Evolutionary conservation across 1,284 basidiomycete species (phyloP), one percentile per base, ranked within the genome.

Genomic region (Schizopora paradoxa): DNA sequence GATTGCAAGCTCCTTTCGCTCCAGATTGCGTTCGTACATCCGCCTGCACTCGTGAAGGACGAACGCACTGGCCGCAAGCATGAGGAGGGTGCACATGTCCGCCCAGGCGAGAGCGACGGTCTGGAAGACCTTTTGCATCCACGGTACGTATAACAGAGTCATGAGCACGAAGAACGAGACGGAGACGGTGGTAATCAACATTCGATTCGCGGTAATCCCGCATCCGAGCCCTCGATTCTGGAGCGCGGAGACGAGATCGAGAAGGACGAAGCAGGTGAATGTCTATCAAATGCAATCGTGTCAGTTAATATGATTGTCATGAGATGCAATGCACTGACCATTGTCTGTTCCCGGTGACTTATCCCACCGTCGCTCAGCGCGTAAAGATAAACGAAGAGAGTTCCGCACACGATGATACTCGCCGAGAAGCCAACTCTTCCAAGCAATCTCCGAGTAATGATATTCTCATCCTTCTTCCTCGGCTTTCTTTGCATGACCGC

Each of bases 251-350:
- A 92, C 88, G 31, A 99, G 79, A 66, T 98, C 95, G 49, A 99
- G 82, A 72, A 98, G 89, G 47, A 99, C 95, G 66, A 98, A 98
- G 60, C 82, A 87, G 13, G 92, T 91, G 64, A 99, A 99, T 3
- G 94, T 98, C 92, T 94, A 58, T 14, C 4, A 27, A 19, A 40
- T 14, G 26, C 22, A 32, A 26, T 23, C 19, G 18, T 10, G 25
- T 26, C 23, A 29, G 41, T 36, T 41, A 31, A 26, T 38, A 26
- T 45, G 33, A 21, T 33, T 14, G 6, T 18, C 19, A 25, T 27
- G n/a, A 32, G 29, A 36, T 18, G 29, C 13, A 13, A 36, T 0
- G n/a, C n/a, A 68, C 80, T 51, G 50, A 91, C 91, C 91, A 96
- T 94, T 0, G 94, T 96, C 63, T 96, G 93, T 58, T 96, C 94